Evolutionary conservation across 176 grass and related monocot species (phyloP), one percentile per base, ranked within the genome.

Genomic region (Guadua angustifolia): DNA sequence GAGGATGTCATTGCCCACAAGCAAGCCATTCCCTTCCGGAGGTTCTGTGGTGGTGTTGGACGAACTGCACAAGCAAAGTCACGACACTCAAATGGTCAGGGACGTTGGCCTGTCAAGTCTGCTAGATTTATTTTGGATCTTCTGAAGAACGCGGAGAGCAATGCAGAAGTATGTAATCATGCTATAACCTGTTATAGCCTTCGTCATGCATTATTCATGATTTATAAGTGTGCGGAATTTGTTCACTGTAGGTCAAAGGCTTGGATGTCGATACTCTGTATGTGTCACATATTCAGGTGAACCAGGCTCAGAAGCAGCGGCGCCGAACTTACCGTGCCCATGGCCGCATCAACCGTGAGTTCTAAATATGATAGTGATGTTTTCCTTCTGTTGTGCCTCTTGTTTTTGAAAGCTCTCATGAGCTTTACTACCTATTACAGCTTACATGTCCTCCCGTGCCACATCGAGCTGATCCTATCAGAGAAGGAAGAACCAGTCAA

Each of bases 1-100:
- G 92, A 97, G 63, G 95, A 97, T 83, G 95, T 97, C 58, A 89
- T 97, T 25, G 90, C 86, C 57, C 94, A 97, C 88, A 97, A 97
- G 88, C 95, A 97, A 57, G 95, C 95, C 1, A 97, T 97, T 59
- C 95, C n/a, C 13, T 94, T 97, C 84, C 88, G 95, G 5, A 88
- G 95, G 29, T 97, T 86, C 71, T 94, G 88, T 14, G 12, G 95
- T 55, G 95, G 95, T 83, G 95, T 97, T 66, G 95, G 95, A 2
- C 88, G 95, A 5, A 97, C 95, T 15, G 95, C 90, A 21, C 95
- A 97, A 69, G 95, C 81, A 24, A 97, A 97, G 77, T 78, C 66
- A 7, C 88, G 88, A 2, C 92, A 94, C 18, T 86, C 94, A 6
- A 97, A 97, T 62, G 90, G 92, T 21, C 94, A 94, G 69, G 94